A percentile compares a stretch with the other conserved stretches of the same genome.
phyloP scores from a whole-genome alignment of 257 asterid genomes.

The Nicotiana noctiflora region DNA sequence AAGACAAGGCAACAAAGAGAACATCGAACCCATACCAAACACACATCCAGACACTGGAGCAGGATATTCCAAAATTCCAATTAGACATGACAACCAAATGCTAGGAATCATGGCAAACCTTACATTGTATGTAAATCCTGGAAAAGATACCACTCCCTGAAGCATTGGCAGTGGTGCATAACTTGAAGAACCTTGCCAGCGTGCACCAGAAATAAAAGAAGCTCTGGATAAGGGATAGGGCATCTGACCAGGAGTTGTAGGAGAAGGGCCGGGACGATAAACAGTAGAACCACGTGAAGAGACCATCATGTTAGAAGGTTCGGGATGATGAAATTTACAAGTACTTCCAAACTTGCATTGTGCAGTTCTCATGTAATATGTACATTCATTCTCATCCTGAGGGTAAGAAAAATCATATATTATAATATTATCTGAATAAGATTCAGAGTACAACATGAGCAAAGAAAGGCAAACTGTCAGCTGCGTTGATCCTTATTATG shows the following conservation, averaged over 20 bases:
- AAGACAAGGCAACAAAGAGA: too few relatives aligned
- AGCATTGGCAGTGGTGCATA: constrained; percentile 78
- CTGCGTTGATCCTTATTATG: too few relatives aligned
- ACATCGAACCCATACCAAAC: too few relatives aligned
- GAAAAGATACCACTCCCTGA: constrained; percentile 82
- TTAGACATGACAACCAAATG: background rate
- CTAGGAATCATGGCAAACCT: constrained; percentile 21
- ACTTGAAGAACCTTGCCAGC: constrained; percentile 91
- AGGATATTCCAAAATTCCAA: too few relatives aligned
- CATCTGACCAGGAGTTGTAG: constrained; percentile 65
- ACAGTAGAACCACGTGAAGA: constrained; percentile 82
- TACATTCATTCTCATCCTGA: constrained; percentile 83
- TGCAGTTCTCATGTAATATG: constrained; percentile 86
- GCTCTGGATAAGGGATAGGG: constrained; percentile 72
- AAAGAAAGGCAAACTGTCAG: too few relatives aligned
- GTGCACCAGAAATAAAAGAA: constrained; percentile 77
- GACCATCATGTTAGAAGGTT: constrained; percentile 89
- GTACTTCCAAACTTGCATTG: constrained; percentile 92
- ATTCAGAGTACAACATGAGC: background rate
- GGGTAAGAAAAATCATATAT: background rate
- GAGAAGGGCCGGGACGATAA: constrained; percentile 76
- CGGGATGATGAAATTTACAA: constrained; percentile 95
- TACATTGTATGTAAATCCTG: constrained; percentile 82
- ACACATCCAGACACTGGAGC: too few relatives aligned
- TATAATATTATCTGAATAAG: background rate